Conservation (phyloP, 2,329 filamentous ascomycete genomes). For the Fusarium sp. region DNA sequence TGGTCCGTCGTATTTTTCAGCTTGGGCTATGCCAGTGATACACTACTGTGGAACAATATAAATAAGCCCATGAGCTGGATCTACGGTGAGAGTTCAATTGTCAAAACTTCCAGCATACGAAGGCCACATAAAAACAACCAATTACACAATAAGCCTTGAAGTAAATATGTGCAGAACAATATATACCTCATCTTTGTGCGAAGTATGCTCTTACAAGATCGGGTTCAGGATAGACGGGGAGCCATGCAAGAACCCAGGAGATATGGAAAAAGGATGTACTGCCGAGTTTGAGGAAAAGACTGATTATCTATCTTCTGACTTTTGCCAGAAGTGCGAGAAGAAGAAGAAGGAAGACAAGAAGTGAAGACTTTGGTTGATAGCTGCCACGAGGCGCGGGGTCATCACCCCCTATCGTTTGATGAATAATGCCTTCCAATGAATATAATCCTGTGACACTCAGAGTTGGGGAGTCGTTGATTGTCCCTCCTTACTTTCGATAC, state of each 20-base stretch:
- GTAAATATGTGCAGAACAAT: background rate
- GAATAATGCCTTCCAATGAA: rapidly evolving
- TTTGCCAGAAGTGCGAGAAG: background rate
- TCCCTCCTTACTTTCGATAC: too few species aligned
- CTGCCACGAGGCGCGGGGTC: rapidly evolving
- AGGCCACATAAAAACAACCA: rapidly evolving
- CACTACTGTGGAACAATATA: background rate
- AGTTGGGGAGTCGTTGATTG: rapidly evolving
- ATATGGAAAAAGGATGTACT: background rate
- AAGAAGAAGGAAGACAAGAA: background rate
- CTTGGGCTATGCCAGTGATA: background rate
- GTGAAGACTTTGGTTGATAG: background rate
- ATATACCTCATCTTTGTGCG: background rate
- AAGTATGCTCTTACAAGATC: background rate
- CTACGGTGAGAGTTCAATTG: rapidly evolving
- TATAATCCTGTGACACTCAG: rapidly evolving
- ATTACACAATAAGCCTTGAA: background rate
- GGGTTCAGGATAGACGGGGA: background rate
- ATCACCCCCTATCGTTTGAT: background rate
- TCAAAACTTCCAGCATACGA: rapidly evolving
- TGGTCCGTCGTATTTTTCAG: rapidly evolving
- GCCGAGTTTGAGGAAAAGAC: background rate
- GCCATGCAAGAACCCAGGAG: background rate
- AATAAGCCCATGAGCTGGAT: rapidly evolving
- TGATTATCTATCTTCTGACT: too few species aligned